A percentile compares a stretch with the other conserved stretches of the same genome.
Conservation (phyloP, 345 rosid species). For the Syzygium aromaticum region DNA sequence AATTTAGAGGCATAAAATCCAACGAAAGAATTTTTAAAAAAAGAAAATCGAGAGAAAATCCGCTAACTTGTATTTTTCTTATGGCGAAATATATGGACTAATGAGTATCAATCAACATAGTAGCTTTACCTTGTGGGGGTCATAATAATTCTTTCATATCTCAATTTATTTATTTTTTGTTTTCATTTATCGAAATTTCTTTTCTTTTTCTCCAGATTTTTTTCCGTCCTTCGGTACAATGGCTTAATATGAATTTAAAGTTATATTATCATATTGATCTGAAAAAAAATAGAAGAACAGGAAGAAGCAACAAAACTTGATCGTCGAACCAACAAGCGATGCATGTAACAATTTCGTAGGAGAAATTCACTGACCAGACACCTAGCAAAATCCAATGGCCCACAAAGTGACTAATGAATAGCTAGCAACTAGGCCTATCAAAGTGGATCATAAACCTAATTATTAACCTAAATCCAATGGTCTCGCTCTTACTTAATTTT, state of each 20-base stretch:
- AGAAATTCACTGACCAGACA: not conserved
- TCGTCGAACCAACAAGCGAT: not conserved
- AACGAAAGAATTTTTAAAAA: not conserved
- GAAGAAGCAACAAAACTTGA: not conserved
- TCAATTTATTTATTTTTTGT: not conserved
- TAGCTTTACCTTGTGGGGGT: not conserved
- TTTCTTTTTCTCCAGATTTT: not conserved
- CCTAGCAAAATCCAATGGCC: not conserved
- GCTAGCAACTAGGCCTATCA: not conserved
- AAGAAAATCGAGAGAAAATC: not conserved
- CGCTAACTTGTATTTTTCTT: not conserved
- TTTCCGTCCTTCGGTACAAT: not conserved
- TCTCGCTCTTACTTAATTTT: too few species aligned
- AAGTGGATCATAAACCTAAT: too few species aligned
- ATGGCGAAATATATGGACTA: not conserved
- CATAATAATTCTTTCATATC: not conserved
- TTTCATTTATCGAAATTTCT: not conserved
- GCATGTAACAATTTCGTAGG: not conserved
- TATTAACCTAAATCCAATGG: too few species aligned
- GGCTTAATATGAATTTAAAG: not conserved
- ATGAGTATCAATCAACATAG: fast-evolving
- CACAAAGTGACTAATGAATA: not conserved
- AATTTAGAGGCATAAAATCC: not conserved
- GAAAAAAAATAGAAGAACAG: too few species aligned
- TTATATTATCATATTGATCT: not conserved